phyloP scores from a whole-genome alignment of 2,329 filamentous ascomycete genomes.

The Calonectria leucothoes region DNA sequence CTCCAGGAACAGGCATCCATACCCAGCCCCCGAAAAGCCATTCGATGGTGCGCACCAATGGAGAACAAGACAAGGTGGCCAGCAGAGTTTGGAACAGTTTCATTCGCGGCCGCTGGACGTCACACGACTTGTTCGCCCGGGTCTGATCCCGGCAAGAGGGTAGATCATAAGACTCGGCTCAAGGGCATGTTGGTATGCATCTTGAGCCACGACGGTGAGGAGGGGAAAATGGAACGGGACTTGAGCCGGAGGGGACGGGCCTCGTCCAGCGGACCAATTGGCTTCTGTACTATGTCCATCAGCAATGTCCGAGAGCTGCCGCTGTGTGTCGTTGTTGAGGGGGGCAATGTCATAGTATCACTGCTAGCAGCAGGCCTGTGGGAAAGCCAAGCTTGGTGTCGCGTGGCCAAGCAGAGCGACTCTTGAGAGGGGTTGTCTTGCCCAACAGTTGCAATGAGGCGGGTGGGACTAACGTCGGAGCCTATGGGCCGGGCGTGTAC shows the following conservation, averaged over 20 bases:
- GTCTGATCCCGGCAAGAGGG: conserved; percentile 32
- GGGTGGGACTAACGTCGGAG: not conserved
- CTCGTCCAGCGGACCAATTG: conserved; percentile 1
- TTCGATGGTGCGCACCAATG: conserved; percentile 4
- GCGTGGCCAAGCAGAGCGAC: conserved; percentile 8
- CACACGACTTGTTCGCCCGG: conserved; percentile 36
- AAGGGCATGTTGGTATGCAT: conserved; percentile 29
- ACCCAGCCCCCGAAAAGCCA: conserved; percentile 24
- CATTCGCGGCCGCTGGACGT: conserved; percentile 33
- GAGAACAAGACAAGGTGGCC: conserved; percentile 28
- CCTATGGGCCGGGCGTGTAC: not conserved
- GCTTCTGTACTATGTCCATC: not conserved
- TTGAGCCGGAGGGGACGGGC: conserved; percentile 7
- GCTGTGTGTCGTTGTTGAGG: not conserved
- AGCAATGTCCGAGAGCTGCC: not conserved
- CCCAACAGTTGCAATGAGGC: not conserved
- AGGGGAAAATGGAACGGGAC: conserved; percentile 18
- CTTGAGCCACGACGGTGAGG: not conserved
- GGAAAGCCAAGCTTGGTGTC: not conserved
- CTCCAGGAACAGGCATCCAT: conserved; percentile 34
- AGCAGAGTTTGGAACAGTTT: conserved; percentile 21
- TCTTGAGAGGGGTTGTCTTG: conserved; percentile 1
- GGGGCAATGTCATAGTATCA: not conserved
- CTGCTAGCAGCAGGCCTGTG: not conserved
- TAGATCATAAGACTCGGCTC: conserved; percentile 39